Base-by-base conservation (phyloP, 495 filamentous ascomycete genomes). In the Annulohypoxylon bovei region DNA sequence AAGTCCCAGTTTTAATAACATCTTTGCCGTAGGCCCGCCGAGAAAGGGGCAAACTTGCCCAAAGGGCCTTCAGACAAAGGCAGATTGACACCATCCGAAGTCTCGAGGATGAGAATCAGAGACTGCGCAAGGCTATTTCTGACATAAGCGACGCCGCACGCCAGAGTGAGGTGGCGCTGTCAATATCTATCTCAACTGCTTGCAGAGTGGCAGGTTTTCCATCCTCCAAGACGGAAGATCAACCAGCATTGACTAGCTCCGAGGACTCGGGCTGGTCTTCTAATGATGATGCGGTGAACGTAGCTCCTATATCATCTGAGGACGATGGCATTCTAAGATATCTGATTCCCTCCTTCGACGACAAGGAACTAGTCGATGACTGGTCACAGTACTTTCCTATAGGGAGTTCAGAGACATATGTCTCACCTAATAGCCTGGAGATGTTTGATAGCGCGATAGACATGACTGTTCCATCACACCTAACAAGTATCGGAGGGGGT, bases 51-150 rank as follows among this genome's bases (percentile, higher is more conserved):
- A 68, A 69, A 40, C 27, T 73, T 9, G 70, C 70, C 50, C 70
- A 73, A 27, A 47, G 70, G 37, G 70, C 70, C 18, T 73, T 73
- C 49, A 64, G 70, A 32, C 70, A 73, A 20, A 59, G 70, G 32
- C 70, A 73, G 30, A 73, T 73, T 30, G 66, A 73, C 23, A 73
- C 65, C 3, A 73, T 73, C 39, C 54, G 61, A 12, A 47, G 9
- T 16, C 9, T 73, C 1, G 61, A 65, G 32, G 55, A 65, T 1
- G 70, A 68, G 30, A 73, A 73, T n/a, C 47, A 58, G 37, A 61
- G n/a, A 23, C 23, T 73, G 12, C 70, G 65, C 9, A 40, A 63
- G 3, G 70, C 65, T 2, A 73, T 73, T 32, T 30, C 40, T 8
- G 37, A 57, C 4, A 69, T 73, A 40, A 42, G 60, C 30, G 61